Conservation (phyloP, 2,329 filamentous ascomycete genomes). For the Aspergillus sp. region DNA sequence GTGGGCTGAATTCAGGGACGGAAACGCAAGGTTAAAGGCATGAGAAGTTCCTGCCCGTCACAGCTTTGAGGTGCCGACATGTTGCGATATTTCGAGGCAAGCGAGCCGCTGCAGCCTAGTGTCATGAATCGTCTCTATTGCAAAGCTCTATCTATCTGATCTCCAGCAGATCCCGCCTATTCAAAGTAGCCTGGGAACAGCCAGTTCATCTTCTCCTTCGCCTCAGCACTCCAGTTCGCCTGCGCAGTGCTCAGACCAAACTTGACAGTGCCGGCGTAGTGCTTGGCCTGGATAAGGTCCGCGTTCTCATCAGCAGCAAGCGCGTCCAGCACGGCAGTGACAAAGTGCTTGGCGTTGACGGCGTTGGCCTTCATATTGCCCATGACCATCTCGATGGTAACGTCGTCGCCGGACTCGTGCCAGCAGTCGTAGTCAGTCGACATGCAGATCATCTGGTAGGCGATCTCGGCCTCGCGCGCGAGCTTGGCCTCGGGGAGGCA, state of each 20-base stretch:
- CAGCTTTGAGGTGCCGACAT: background rate
- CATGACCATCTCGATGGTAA: slow-evolving; percentile 97
- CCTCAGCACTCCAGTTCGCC: slow-evolving; percentile 72
- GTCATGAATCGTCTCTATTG: background rate
- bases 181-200: slow-evolving; percentile 82
- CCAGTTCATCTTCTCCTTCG: slow-evolving; percentile 79
- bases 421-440: slow-evolving; percentile 99
- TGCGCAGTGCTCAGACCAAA: slow-evolving; percentile 86
- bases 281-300: slow-evolving; percentile 77
- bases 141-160: background rate
- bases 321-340: slow-evolving; percentile 85
- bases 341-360: slow-evolving; percentile 81
- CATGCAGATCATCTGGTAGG: slow-evolving; percentile 99
- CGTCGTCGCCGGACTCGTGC: slow-evolving; percentile 76
- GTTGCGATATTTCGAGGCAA: background rate
- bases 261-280: slow-evolving; percentile 75
- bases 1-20: too few species aligned
- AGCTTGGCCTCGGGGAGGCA: slow-evolving; percentile 94
- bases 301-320: slow-evolving; percentile 76
- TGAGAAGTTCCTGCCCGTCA: too few species aligned
- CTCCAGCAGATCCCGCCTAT: slow-evolving; percentile 25
- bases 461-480: slow-evolving; percentile 92
- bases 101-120: background rate
- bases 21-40: too few species aligned
- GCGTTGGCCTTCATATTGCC: slow-evolving; percentile 93